These are phyloP conservation scores for Metschnikowia peoriensis DNA, from an alignment of 805 yeast species.

Conservation along the genomic window DNA sequence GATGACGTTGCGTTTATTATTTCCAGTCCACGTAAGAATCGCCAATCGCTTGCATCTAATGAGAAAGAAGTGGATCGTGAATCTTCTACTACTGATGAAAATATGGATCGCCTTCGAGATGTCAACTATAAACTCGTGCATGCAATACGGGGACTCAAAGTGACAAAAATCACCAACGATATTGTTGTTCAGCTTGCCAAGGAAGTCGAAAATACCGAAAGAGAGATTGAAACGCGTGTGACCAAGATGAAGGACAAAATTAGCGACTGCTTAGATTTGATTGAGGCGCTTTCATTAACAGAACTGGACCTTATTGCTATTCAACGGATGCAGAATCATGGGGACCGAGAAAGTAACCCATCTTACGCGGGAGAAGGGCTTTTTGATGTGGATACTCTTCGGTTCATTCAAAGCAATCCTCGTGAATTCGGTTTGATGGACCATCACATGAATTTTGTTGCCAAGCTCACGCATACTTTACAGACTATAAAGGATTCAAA, in stretches of 20 bases:
- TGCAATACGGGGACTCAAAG: slow-evolving; percentile 33
- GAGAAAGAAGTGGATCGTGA: background rate
- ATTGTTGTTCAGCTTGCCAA: slow-evolving; percentile 21
- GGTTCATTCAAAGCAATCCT: slow-evolving; percentile 36
- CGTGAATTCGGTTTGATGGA: slow-evolving; percentile 39
- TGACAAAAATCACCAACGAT: slow-evolving; percentile 38
- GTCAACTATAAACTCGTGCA: slow-evolving; percentile 37
- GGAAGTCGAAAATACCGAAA: slow-evolving; percentile 27
- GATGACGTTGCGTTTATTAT: slow-evolving; percentile 18
- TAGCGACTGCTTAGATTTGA: slow-evolving; percentile 24
- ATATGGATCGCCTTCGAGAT: slow-evolving; percentile 31
- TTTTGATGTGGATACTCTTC: slow-evolving; percentile 38
- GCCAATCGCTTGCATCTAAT: background rate
- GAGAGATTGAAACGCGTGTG: slow-evolving; percentile 25
- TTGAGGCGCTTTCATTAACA: slow-evolving; percentile 27
- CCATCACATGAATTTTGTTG: slow-evolving; percentile 32
- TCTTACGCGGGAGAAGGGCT: slow-evolving; percentile 25
- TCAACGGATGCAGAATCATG: slow-evolving; percentile 27
- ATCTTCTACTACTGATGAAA: slow-evolving; percentile 10
- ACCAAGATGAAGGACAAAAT: slow-evolving; percentile 25
- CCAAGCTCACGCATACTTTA: slow-evolving; percentile 31
- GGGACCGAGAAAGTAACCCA: background rate
- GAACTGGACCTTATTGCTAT: slow-evolving; percentile 34
- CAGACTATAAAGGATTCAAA: slow-evolving; percentile 30
- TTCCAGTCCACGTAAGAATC: slow-evolving; percentile 18